These are phyloP conservation scores for Trametes versicolor DNA, from an alignment of 1,284 basidiomycete species.

Conservation along the genomic window DNA sequence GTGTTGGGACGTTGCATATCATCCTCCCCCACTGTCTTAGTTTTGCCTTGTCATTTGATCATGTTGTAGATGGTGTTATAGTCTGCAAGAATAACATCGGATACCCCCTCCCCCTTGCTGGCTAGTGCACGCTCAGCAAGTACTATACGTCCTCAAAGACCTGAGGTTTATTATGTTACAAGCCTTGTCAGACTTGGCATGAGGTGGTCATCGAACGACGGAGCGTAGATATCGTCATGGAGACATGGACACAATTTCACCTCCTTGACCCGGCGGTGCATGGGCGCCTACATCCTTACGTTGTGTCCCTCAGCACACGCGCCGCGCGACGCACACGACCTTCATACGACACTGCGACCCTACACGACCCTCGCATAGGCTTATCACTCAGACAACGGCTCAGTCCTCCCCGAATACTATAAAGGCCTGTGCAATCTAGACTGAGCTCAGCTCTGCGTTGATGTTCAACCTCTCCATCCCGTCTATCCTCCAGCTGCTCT, in stretches of 20 bases:
- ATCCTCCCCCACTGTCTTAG: background rate
- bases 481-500: constrained; percentile 27
- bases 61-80: constrained; percentile 7
- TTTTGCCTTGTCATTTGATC: constrained; percentile 7
- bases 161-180: too few relatives aligned
- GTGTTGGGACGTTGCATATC: constrained; percentile 1
- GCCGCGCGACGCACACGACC: constrained; percentile 11
- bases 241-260: background rate
- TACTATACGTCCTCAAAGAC: background rate
- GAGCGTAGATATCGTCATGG: constrained; percentile 1
- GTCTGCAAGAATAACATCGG: constrained; percentile 11
- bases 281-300: background rate
- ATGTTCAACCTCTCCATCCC: constrained; percentile 28
- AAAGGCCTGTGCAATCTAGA: background rate
- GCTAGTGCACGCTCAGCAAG: too few relatives aligned
- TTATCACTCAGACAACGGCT: background rate
- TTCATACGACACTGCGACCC: background rate
- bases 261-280: background rate
- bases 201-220: background rate
- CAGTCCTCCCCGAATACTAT: too few relatives aligned
- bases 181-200: background rate
- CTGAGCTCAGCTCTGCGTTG: constrained; percentile 3
- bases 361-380: background rate
- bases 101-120: constrained; percentile 15
- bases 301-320: constrained; percentile 1